Conservation (phyloP, 2,329 filamentous ascomycete genomes). For the Pseudopyricularia javanii region DNA sequence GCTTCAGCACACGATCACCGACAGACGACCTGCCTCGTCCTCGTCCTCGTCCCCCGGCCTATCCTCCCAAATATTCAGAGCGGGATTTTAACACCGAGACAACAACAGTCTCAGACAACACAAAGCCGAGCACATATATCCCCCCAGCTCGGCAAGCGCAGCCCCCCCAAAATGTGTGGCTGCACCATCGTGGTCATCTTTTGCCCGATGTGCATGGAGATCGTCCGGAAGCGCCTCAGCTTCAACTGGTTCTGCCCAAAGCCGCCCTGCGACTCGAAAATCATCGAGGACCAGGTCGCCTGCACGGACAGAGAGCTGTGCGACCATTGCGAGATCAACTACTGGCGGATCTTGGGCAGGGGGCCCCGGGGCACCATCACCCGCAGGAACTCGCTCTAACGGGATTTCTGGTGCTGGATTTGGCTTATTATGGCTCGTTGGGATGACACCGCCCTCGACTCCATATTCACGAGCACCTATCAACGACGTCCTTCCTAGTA, state of each 20-base stretch:
- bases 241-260: background rate
- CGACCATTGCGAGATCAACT: background rate
- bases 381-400: background rate
- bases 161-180: background rate
- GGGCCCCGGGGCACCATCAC: background rate
- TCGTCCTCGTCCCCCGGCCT: no score
- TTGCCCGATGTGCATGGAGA: background rate
- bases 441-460: no score
- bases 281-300: background rate
- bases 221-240: background rate
- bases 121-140: no score
- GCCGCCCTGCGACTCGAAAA: background rate
- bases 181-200: background rate
- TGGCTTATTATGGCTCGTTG: no score
- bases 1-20: no score
- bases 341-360: background rate
- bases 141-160: background rate
- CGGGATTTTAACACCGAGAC: no score
- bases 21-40: no score
- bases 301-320: background rate
- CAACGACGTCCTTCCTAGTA: no score
- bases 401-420: background rate
- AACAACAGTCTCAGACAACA: no score
- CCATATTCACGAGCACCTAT: no score
- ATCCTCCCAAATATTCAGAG: no score